Base-by-base conservation (phyloP, 2,329 filamentous ascomycete species). In the Epichloe aotearoae region DNA sequence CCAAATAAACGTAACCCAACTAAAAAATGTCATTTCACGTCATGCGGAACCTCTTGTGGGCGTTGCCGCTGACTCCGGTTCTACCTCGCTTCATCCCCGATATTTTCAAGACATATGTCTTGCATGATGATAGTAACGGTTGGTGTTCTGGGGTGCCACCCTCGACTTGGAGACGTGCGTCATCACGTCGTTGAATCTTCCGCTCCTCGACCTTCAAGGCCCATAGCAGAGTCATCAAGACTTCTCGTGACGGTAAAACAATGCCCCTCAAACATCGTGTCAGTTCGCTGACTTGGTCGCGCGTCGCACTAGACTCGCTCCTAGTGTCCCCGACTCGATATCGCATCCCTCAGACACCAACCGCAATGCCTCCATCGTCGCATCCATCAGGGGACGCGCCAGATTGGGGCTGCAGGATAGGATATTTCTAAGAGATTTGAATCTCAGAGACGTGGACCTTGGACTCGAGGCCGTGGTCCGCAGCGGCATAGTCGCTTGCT, bases 301-400 rank as follows among this genome's bases (percentile, higher is more conserved):
- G 66, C 68, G 64, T 63, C 55, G 54, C 65, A 59, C 60, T 49
- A 54, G 61, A 56, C 61, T 61, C 66, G 61, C 56, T 54, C 58
- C 53, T 52, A 59, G 56, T 58, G 58, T 61, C 64, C 59, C 62
- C 69, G 67, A 70, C 71, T 66, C 64, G 69, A 61, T 70, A 58
- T 74, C 69, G 61, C 65, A 61, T 70, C 73, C 69, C 68, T 81
- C 71, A 80, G 77, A 80, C 67, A 76, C 77, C 74, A 78, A 83
- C 81, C 80, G 81, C 81, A 84, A 79, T 73, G 76, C 78, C 75
- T 67, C 77, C 78, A 82, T 75, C 79, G 81, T 84, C 81, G 81
- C 81, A 83, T 84, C 80, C 80, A 69, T 71, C 62, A 83, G 72
- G 63, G 81, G 81, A 84, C 81, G 81, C 81, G 81, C 81, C 81